phyloP scores from a whole-genome alignment of 2,329 filamentous ascomycete species.

The Ceratocystis cacaofunesta region DNA sequence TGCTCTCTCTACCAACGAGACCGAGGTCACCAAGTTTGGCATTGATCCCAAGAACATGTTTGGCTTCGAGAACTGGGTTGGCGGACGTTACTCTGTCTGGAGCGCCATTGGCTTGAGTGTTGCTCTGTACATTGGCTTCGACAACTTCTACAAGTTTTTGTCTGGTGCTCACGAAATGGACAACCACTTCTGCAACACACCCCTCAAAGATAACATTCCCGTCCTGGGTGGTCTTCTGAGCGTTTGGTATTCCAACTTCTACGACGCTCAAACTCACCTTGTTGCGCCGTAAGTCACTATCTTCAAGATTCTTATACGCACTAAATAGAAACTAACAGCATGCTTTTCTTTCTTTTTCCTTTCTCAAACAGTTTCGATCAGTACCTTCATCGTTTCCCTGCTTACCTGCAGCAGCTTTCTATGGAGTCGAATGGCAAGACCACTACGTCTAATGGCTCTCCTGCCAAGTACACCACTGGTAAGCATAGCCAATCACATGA shows the following conservation, averaged over 20 bases:
- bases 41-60: slow-evolving; percentile 99
- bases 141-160: slow-evolving; percentile 96
- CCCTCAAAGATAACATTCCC: slow-evolving; percentile 89
- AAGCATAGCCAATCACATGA: slow-evolving; percentile 16
- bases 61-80: slow-evolving; percentile 96
- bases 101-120: slow-evolving; percentile 94
- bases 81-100: slow-evolving; percentile 97
- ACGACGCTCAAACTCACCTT: slow-evolving; percentile 92
- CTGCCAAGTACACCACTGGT: slow-evolving; percentile 93
- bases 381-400: slow-evolving; percentile 96
- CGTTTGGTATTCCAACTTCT: slow-evolving; percentile 99
- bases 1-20: slow-evolving; percentile 88
- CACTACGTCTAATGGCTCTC: slow-evolving; percentile 72
- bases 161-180: slow-evolving; percentile 94
- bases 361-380: slow-evolving; percentile 62
- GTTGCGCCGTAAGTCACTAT: slow-evolving; percentile 63
- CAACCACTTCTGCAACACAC: slow-evolving; percentile 87
- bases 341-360: background rate
- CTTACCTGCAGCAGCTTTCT: slow-evolving; percentile 95
- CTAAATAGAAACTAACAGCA: slow-evolving; percentile 10
- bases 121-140: slow-evolving; percentile 84
- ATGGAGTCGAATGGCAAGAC: slow-evolving; percentile 99
- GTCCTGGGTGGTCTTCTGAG: slow-evolving; percentile 81
- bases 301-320: background rate
- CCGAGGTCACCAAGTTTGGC: slow-evolving; percentile 93